Percentiles rank a stretch among this genome's conserved stretches.
Evolutionary conservation across 805 yeast genomes (phyloP).

Genomic region (Teunomyces atbi): DNA sequence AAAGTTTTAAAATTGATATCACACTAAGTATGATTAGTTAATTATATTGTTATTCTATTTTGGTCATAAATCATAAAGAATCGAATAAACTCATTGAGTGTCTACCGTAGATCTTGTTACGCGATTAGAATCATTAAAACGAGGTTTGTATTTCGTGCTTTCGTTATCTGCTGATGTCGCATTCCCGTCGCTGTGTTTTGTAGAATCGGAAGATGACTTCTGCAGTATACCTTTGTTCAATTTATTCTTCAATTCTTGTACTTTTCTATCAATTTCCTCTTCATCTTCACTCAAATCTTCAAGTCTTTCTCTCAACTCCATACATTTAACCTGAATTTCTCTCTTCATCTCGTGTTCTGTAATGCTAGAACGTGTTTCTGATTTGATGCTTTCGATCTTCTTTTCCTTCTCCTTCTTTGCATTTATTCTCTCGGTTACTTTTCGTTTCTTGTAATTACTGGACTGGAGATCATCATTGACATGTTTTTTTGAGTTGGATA

Average conservation of each 20-base stretch:
- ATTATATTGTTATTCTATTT: neutral
- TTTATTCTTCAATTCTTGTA: conserved; percentile 18
- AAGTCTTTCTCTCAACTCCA: conserved; percentile 49
- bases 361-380: conserved; percentile 22
- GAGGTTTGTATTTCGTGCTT: neutral
- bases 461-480: conserved; percentile 15
- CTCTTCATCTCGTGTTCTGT: conserved; percentile 36
- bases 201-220: neutral
- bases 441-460: conserved; percentile 39
- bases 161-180: neutral
- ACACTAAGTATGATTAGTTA: neutral
- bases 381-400: neutral
- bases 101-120: neutral
- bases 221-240: conserved; percentile 6
- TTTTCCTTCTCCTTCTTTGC: conserved; percentile 17
- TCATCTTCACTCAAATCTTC: conserved; percentile 48
- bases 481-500: conserved; percentile 17
- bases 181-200: too few species aligned
- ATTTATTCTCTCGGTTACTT: conserved; percentile 18
- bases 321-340: conserved; percentile 44
- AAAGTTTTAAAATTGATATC: neutral
- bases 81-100: neutral
- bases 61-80: conserved; percentile 1
- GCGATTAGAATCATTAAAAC: neutral
- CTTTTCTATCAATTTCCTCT: conserved; percentile 21